Evolutionary conservation across 306 rosid species (phyloP).

Genomic region (Gastrolobium bilobum): DNA sequence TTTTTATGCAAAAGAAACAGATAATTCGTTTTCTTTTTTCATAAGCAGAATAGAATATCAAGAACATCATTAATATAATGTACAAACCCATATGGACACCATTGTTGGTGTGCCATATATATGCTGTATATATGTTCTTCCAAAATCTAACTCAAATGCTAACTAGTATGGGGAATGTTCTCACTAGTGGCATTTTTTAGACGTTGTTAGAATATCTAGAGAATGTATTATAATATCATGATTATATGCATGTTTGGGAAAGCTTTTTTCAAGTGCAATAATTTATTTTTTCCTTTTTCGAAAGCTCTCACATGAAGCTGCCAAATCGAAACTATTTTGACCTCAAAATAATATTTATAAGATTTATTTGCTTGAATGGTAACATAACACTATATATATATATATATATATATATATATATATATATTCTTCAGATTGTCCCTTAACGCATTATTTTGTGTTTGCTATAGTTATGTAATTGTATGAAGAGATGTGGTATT

Average conservation of each 20-base stretch:
- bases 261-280: too few species aligned
- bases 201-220: not conserved
- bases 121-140: not conserved
- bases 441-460: not conserved
- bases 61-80: slow-evolving; percentile 13
- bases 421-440: slow-evolving; percentile 7
- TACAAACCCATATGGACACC: not conserved
- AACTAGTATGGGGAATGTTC: not conserved
- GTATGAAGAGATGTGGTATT: slow-evolving; percentile 23
- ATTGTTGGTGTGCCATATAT: not conserved
- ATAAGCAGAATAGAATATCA: not conserved
- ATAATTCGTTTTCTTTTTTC: not conserved
- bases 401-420: not conserved
- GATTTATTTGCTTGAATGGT: not conserved
- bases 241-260: too few species aligned
- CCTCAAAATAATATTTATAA: not conserved
- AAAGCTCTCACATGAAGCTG: too few species aligned
- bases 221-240: not conserved
- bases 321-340: too few species aligned
- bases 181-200: not conserved
- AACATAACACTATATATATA: not conserved
- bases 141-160: not conserved
- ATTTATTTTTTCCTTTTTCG: too few species aligned
- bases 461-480: slow-evolving; percentile 21
- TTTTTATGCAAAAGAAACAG: slow-evolving; percentile 6